Evolutionary conservation across 257 asterid genomes (phyloP).

Genomic region (Salvia miltiorrhiza): DNA sequence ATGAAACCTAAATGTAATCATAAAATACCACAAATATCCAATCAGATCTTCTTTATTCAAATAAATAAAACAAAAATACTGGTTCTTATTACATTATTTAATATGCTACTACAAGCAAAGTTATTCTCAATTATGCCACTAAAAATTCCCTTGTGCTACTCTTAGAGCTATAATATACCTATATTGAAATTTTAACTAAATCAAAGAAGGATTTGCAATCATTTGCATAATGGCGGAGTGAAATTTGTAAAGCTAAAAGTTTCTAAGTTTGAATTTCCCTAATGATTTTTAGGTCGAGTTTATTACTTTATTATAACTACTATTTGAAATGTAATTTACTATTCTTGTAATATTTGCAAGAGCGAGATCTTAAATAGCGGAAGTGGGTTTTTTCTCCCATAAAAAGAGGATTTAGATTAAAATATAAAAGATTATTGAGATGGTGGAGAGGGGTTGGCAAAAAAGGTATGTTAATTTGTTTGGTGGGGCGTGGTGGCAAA

Average conservation of each 20-base stretch:
- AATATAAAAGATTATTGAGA: background rate
- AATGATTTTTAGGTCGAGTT: too few relatives aligned
- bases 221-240: too few relatives aligned
- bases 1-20: background rate
- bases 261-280: too few relatives aligned
- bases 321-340: too few relatives aligned
- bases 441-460: slow-evolving; percentile 12
- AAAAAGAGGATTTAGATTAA: background rate
- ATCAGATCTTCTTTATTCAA: background rate
- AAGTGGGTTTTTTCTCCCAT: too few relatives aligned
- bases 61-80: too few relatives aligned
- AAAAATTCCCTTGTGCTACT: background rate
- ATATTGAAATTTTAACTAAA: background rate
- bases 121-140: slow-evolving; percentile 3
- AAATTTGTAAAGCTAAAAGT: too few relatives aligned
- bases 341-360: too few relatives aligned
- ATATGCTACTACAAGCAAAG: slow-evolving; percentile 2
- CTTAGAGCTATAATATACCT: background rate
- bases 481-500: slow-evolving; percentile 27
- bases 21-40: background rate
- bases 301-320: too few relatives aligned
- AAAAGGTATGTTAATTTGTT: background rate
- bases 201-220: too few relatives aligned
- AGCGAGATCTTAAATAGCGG: too few relatives aligned
- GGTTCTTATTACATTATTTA: too few relatives aligned